Evolutionary conservation across 2,329 filamentous ascomycete species (phyloP).

Genomic region (Trichoderma afroharzianum): DNA sequence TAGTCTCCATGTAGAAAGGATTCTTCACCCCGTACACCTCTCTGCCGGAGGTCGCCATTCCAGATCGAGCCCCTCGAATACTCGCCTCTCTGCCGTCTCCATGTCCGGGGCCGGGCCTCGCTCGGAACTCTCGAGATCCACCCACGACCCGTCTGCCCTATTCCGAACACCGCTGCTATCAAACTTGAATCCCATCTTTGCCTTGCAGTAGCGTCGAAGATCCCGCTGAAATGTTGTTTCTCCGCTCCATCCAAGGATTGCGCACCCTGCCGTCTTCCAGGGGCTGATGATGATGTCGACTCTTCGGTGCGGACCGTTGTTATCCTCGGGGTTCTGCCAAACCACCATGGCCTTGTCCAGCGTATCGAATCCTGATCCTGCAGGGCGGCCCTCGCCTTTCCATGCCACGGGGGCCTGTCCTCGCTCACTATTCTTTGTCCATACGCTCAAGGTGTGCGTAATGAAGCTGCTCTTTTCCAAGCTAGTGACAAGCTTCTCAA

Average conservation of each 20-base stretch:
- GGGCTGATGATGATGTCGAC: conserved; percentile 91
- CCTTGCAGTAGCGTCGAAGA: conserved; percentile 73
- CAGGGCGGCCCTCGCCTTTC: conserved; percentile 39
- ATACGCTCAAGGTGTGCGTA: conserved; percentile 75
- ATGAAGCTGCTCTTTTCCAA: conserved; percentile 69
- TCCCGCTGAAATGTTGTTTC: conserved; percentile 90
- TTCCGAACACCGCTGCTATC: conserved; percentile 83
- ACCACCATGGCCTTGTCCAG: conserved; percentile 91
- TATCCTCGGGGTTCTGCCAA: conserved; percentile 58
- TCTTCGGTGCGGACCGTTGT: conserved; percentile 58
- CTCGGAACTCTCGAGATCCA: conserved; percentile 63
- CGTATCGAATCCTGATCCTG: conserved; percentile 70
- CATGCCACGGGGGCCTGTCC: conserved; percentile 59
- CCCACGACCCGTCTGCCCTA: conserved; percentile 59
- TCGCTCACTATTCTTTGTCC: conserved; percentile 66
- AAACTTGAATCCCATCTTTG: conserved; percentile 73
- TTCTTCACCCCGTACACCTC: conserved; percentile 55
- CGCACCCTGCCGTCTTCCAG: conserved; percentile 86
- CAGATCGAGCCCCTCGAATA: conserved; percentile 74
- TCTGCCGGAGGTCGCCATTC: conserved; percentile 63
- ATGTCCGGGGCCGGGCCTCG: conserved; percentile 54
- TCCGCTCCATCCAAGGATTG: conserved; percentile 82
- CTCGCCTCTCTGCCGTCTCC: conserved; percentile 71
- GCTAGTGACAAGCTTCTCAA: conserved; percentile 65
- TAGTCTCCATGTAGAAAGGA: neutral